Base-by-base conservation (phyloP, 2,329 filamentous ascomycete genomes). In the Pseudomassariella vexata region DNA sequence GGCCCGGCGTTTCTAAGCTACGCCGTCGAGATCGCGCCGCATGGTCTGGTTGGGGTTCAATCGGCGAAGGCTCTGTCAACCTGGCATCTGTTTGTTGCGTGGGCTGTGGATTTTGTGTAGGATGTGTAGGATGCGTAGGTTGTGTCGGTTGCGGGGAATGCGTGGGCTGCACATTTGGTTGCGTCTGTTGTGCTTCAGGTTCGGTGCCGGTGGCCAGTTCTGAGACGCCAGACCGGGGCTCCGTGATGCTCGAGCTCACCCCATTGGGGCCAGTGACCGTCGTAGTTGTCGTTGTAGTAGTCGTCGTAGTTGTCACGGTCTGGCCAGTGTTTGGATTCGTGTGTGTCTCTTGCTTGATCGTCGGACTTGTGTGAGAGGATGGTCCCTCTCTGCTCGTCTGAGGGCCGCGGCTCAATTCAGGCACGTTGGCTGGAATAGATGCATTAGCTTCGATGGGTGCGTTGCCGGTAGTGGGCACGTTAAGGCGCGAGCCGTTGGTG, bases 291-390 rank as follows among this genome's bases (percentile, higher is more conserved):
- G 39, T 42, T 2, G 39, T 42, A 3, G 39, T 42, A 2, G 39
- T 42, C 3, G 39, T 42, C 1, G 39, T 42, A 3, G 39, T 42
- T n/a, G 39, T 42, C 8, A 42, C 14, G 6, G 31, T 37, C 27
- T 40, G 39, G 5, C 39, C 39, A 12, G 29, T 42, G 18, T 17
- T 28, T 4, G 39, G 37, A 21, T 41, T 37, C 9, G 15, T 32
- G 7, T 35, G 30, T 5, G 39, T 42, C 26, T 42, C 37, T 16
- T 32, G 30, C 21, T 18, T 35, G 16, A 42, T 37, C 10, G 37
- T 40, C 3, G 39, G 39, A 16, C 32, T 34, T 6, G 36, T 27
- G 28, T 39, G 30, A 11, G 38, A 38, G 8, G 32, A 21, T 10
- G 31, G 35, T 12, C 37, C 37, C n/a, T n/a, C n/a, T n/a, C n/a